Evolutionary conservation across 345 rosid species (phyloP).

Genomic region (Citrus sinensis): DVS_A1.0 CM039163.1:46548501-46549000

Average conservation of each 20-base stretch:
- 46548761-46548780: slow-evolving; percentile 45
- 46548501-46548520: background rate
- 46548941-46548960: slow-evolving; percentile 55
- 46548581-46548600: slow-evolving; percentile 85
- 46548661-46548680: slow-evolving; percentile 74
- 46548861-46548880: slow-evolving; percentile 67
- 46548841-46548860: slow-evolving; percentile 42
- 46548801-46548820: slow-evolving; percentile 62
- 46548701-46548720: slow-evolving; percentile 57
- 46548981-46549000: slow-evolving; percentile 38
- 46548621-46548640: slow-evolving; percentile 78
- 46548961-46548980: slow-evolving; percentile 56
- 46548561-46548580: slow-evolving; percentile 69
- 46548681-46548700: slow-evolving; percentile 58
- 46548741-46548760: slow-evolving; percentile 48
- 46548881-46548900: slow-evolving; percentile 47
- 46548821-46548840: slow-evolving; percentile 78
- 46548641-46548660: slow-evolving; percentile 75
- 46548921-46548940: slow-evolving; percentile 63
- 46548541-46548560: slow-evolving; percentile 27
- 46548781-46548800: slow-evolving; percentile 54
- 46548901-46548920: slow-evolving; percentile 62
- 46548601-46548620: slow-evolving; percentile 84
- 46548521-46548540: background rate
- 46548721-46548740: slow-evolving; percentile 56